These are phyloP conservation scores for Posidonia australis DNA, from an alignment of 106 monocot species.

Conservation along the genomic window DNA sequence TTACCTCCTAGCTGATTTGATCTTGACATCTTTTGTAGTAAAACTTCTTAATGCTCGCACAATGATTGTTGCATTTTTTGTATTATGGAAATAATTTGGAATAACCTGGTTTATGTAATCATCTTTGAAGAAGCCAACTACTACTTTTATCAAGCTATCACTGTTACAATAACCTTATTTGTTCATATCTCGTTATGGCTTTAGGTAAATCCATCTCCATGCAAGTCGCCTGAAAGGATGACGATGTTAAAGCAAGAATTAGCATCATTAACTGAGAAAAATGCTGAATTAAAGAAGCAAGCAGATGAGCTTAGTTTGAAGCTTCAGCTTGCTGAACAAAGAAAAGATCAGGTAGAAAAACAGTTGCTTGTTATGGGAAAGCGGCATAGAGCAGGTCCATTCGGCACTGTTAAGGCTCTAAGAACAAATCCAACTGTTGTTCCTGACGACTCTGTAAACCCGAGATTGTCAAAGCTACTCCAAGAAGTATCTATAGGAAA, in stretches of 20 bases:
- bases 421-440: conserved; percentile 50
- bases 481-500: conserved; percentile 52
- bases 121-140: background rate
- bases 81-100: no score
- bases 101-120: no score
- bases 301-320: conserved; percentile 37
- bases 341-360: conserved; percentile 49
- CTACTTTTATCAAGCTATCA: background rate
- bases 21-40: background rate
- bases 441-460: conserved; percentile 81
- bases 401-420: conserved; percentile 65
- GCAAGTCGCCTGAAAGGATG: conserved; percentile 40
- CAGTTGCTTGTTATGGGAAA: conserved; percentile 29
- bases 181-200: background rate
- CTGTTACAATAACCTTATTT: background rate
- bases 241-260: conserved; percentile 56
- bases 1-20: background rate
- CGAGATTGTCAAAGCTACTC: conserved; percentile 58
- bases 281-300: conserved; percentile 65
- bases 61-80: no score
- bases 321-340: conserved; percentile 56
- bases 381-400: conserved; percentile 58
- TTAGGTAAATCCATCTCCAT: conserved; percentile 11
- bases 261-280: conserved; percentile 40
- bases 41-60: background rate